Percentiles rank a stretch among this genome's conserved stretches.
Conservation (phyloP, 1,284 basidiomycete species). For the Moesziomyces antarcticus region DNA sequence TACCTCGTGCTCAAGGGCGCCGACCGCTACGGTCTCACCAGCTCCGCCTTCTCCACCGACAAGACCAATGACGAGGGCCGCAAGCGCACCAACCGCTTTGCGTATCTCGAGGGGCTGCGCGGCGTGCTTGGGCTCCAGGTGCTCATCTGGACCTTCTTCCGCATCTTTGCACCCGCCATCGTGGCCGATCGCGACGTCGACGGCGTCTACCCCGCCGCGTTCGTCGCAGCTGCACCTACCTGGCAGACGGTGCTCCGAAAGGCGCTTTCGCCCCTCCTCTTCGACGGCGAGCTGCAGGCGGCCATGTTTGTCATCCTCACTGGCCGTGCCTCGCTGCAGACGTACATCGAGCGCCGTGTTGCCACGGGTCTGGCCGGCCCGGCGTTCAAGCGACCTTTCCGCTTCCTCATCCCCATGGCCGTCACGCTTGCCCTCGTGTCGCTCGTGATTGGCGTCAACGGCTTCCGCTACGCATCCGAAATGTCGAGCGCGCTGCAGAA, state of each 20-base stretch:
- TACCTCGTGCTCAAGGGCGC: slow-evolving; percentile 30
- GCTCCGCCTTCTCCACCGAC: slow-evolving; percentile 18
- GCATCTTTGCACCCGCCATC: slow-evolving; percentile 56
- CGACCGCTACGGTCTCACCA: slow-evolving; percentile 35
- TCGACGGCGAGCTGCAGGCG: slow-evolving; percentile 51
- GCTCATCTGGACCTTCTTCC: slow-evolving; percentile 57
- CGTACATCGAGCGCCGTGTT: slow-evolving; percentile 49
- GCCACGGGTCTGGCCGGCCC: slow-evolving; percentile 44
- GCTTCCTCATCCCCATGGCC: slow-evolving; percentile 49
- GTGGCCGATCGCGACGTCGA: slow-evolving; percentile 46
- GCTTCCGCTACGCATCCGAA: slow-evolving; percentile 40
- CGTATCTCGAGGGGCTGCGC: slow-evolving; percentile 47
- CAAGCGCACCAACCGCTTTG: slow-evolving; percentile 10
- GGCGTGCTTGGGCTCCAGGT: slow-evolving; percentile 53
- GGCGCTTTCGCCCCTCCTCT: slow-evolving; percentile 46
- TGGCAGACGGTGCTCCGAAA: slow-evolving; percentile 56
- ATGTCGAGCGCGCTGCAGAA: slow-evolving; percentile 27
- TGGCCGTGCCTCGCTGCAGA: slow-evolving; percentile 44
- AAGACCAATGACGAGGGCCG: slow-evolving; percentile 39
- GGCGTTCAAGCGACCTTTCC: slow-evolving; percentile 54
- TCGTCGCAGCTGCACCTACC: slow-evolving; percentile 11
- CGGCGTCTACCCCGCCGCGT: slow-evolving; percentile 44
- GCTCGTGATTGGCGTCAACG: slow-evolving; percentile 34
- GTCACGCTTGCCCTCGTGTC: slow-evolving; percentile 46
- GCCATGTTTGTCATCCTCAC: slow-evolving; percentile 53